Base-by-base conservation (phyloP, 768 basidiomycete genomes). In the Antrodiella citrinella region DNA sequence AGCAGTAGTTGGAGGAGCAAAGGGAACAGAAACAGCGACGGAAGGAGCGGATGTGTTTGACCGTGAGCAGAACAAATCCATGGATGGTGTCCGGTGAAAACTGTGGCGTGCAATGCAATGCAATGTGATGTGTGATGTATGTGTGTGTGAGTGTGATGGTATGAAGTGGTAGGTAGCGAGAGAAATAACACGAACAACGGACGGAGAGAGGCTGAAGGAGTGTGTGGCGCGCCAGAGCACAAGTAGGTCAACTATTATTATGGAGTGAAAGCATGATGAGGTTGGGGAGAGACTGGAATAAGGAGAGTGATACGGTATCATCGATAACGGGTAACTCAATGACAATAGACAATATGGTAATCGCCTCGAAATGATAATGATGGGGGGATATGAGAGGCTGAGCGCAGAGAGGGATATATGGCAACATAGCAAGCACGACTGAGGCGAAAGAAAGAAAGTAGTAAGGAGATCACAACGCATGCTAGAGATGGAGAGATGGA, bases 271-370 rank as follows among this genome's bases (percentile, higher is more conserved):
- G 26, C 45, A 38, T 50, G 47, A 23, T 19, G 53, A 44, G 39
- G 47, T 44, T 40, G 49, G 30, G 44, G 56, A 52, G 51, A 59
- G 54, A 56, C 44, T 54, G 54, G 59, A 56, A 58, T 58, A 59
- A 59, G 49, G 60, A 59, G 58, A 57, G 61, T 60, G 59, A 57
- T 64, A 64, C 59, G 62, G 62, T 64, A 64, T 64, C 62, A 50
- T 62, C 55, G 47, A 53, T 52, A 54, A 58, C 55, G 59, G 61
- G 57, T 60, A 61, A 43, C 59, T 60, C 55, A 42, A 54, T 59
- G 59, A 55, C 55, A 59, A 53, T 54, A 56, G 59, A 55, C 55
- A 59, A 53, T 54, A 56, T 52, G 41, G 48, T 35, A 35, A 35
- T 35, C 7, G 30, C 30, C 30, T 35, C 30, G n/a, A n/a, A 35